Conservation (phyloP, 805 yeast species). For the Candida corydali region DNA sequence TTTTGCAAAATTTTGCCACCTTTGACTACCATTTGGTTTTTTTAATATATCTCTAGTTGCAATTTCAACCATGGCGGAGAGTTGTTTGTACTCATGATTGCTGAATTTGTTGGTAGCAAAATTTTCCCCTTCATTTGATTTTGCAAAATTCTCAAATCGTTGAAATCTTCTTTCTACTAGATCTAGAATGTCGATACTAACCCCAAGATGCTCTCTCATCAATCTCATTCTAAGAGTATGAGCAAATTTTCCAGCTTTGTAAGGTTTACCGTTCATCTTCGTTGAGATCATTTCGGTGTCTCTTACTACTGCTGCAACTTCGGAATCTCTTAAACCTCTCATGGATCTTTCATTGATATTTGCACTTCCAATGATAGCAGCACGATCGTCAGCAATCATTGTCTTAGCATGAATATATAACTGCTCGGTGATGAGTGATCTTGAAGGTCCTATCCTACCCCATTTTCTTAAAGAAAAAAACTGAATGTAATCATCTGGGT, state of each 20-base stretch:
- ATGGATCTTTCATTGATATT: conserved; percentile 95
- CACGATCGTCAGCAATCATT: conserved; percentile 87
- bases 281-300: conserved; percentile 69
- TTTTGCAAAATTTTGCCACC: conserved; percentile 38
- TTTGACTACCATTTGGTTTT: conserved; percentile 42
- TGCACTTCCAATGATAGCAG: conserved; percentile 95
- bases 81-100: conserved; percentile 24
- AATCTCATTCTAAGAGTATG: conserved; percentile 83
- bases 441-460: conserved; percentile 82
- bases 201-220: conserved; percentile 96
- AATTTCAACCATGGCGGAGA: conserved; percentile 71
- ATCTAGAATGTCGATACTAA: conserved; percentile 84
- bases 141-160: conserved; percentile 44
- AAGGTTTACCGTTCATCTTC: conserved; percentile 81
- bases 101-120: conserved; percentile 40
- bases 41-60: conserved; percentile 66
- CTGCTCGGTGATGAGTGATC: conserved; percentile 80
- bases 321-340: conserved; percentile 93
- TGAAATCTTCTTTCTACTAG: conserved; percentile 70
- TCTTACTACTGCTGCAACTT: conserved; percentile 83
- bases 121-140: conserved; percentile 34
- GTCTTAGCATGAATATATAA: conserved; percentile 91
- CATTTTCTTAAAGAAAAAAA: conserved; percentile 91
- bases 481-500: conserved; percentile 87
- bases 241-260: conserved; percentile 80